Evolutionary conservation across 345 rosid species (phyloP).

Genomic region (Raphanus raphanistrum): DNA sequence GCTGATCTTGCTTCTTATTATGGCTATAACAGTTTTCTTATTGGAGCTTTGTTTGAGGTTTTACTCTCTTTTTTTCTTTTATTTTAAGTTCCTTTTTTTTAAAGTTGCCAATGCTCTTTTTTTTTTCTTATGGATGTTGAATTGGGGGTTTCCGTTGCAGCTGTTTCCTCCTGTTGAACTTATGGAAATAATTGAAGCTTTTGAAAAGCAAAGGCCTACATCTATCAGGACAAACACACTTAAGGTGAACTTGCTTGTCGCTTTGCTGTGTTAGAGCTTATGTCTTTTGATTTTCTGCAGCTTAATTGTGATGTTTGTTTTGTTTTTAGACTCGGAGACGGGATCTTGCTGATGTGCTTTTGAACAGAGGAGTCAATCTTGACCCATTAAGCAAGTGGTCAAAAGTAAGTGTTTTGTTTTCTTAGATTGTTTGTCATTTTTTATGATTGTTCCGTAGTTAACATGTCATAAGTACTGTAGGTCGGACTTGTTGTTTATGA

Average conservation of each 20-base stretch:
- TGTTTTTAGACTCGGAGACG: slow-evolving; percentile 71
- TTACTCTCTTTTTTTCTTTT: slow-evolving; percentile 27
- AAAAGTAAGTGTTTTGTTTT: slow-evolving; percentile 52
- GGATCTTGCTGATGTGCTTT: slow-evolving; percentile 91
- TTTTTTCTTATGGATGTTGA: slow-evolving; percentile 1
- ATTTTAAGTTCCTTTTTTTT: neutral
- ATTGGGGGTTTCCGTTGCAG: slow-evolving; percentile 42
- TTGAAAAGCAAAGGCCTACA: slow-evolving; percentile 89
- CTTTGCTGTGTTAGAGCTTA: slow-evolving; percentile 7
- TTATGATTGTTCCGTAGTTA: neutral
- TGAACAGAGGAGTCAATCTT: slow-evolving; percentile 91
- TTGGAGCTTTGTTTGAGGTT: slow-evolving; percentile 77
- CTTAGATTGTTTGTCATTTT: neutral
- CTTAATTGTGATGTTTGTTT: slow-evolving; percentile 25
- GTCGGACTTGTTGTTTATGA: slow-evolving; percentile 94
- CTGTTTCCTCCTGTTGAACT: slow-evolving; percentile 95
- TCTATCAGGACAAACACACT: slow-evolving; percentile 87
- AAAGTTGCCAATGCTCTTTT: neutral
- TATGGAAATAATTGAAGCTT: slow-evolving; percentile 87
- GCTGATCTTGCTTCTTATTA: slow-evolving; percentile 74
- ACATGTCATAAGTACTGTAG: slow-evolving; percentile 43
- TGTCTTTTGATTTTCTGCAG: slow-evolving; percentile 14
- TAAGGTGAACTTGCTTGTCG: slow-evolving; percentile 50
- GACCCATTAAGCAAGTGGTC: slow-evolving; percentile 98
- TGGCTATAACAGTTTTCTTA: slow-evolving; percentile 85